A percentile compares a stretch with the other conserved stretches of the same genome.
phyloP scores from a whole-genome alignment of 2,329 filamentous ascomycete genomes.

The Ambrosiella xylebori region DNA sequence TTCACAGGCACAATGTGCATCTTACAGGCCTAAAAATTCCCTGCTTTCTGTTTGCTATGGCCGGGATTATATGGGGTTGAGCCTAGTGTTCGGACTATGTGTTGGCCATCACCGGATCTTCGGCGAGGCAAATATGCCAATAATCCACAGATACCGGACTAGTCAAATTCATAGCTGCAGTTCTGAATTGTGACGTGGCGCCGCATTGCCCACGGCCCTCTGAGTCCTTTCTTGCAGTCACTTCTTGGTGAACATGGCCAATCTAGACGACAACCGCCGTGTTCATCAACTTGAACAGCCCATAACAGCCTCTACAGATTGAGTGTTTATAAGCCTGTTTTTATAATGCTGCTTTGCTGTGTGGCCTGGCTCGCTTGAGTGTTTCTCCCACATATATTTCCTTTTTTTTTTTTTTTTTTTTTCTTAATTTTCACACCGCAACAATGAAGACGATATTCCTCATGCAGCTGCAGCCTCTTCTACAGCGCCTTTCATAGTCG shows the following conservation, averaged over 20 bases:
- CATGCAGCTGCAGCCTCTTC: not conserved
- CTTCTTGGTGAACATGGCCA: not conserved
- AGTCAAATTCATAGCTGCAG: not conserved
- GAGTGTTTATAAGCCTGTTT: not conserved
- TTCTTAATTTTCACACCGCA: not conserved
- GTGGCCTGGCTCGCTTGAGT: not conserved
- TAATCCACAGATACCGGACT: not conserved
- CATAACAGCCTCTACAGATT: not conserved
- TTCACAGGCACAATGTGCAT: no score
- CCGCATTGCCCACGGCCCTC: constrained; percentile 5
- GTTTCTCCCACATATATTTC: not conserved
- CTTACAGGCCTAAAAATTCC: no score
- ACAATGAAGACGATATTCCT: not conserved
- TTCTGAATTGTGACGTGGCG: constrained; percentile 10
- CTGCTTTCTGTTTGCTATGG: no score
- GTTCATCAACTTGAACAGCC: not conserved
- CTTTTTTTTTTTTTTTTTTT: not conserved
- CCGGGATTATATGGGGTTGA: no score
- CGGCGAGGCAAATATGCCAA: no score
- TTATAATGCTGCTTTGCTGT: not conserved
- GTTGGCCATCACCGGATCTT: no score
- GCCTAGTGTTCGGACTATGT: no score
- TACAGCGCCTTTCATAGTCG: not conserved
- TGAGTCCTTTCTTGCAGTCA: not conserved
- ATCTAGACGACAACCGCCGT: not conserved